Percentiles rank a stretch among this genome's conserved stretches.
Evolutionary conservation across 2,329 filamentous ascomycete genomes (phyloP).

Genomic region (Mariannaea sp.): DNA sequence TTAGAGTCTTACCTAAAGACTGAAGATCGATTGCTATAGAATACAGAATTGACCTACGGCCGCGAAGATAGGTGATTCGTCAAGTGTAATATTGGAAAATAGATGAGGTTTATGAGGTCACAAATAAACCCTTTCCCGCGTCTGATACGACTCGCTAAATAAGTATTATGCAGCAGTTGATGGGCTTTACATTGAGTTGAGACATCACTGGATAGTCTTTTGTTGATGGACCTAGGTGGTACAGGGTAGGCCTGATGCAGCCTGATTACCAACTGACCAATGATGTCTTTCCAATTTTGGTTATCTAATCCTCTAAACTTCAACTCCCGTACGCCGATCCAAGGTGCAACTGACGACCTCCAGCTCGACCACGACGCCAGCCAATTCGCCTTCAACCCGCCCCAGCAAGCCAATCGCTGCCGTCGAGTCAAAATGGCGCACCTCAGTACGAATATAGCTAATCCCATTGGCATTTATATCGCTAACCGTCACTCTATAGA

Average conservation of each 20-base stretch:
- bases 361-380: constrained; percentile 33
- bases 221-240: too few species aligned
- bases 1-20: too few species aligned
- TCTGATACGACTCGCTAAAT: too few species aligned
- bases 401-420: constrained; percentile 31
- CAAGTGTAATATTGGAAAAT: too few species aligned
- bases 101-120: too few species aligned
- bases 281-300: constrained; percentile 16
- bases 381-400: constrained; percentile 32
- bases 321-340: constrained; percentile 23
- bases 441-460: constrained; percentile 40
- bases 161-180: too few species aligned
- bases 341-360: constrained; percentile 21
- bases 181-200: too few species aligned
- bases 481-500: constrained; percentile 41
- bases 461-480: not conserved
- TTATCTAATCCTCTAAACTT: constrained; percentile 31
- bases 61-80: too few species aligned
- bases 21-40: too few species aligned
- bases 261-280: constrained; percentile 23
- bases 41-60: too few species aligned
- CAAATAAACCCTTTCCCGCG: too few species aligned
- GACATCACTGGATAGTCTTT: too few species aligned
- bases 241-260: constrained; percentile 20
- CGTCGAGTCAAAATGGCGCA: constrained; percentile 45